Evolutionary conservation across 768 basidiomycete genomes (phyloP).

Genomic region (Lactarius tabidus): DNA sequence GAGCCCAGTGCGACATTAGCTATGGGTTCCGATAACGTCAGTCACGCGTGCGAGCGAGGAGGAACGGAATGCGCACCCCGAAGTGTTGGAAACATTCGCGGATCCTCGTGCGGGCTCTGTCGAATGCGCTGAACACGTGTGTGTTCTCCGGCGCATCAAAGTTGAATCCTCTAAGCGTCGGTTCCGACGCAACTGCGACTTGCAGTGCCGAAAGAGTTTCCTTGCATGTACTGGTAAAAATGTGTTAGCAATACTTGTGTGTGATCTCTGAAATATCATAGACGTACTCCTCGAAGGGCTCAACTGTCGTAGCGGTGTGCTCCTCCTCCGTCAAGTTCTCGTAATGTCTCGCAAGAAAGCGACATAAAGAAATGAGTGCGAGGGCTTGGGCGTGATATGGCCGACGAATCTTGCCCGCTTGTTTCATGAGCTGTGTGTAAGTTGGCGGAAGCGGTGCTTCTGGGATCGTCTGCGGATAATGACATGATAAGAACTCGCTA

Average conservation of each 20-base stretch:
- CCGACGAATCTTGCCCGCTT: slow-evolving; percentile 18
- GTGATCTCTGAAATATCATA: neutral
- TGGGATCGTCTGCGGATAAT: slow-evolving; percentile 13
- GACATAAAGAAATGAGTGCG: slow-evolving; percentile 20
- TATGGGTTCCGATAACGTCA: neutral
- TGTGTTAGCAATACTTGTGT: neutral
- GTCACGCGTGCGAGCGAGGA: neutral
- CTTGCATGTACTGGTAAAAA: slow-evolving; percentile 11
- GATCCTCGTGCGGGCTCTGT: slow-evolving; percentile 11
- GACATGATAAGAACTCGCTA: neutral
- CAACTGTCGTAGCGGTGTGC: slow-evolving; percentile 17
- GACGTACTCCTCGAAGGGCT: slow-evolving; percentile 21
- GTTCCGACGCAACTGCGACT: slow-evolving; percentile 7
- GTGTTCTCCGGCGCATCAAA: slow-evolving; percentile 15
- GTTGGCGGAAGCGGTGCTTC: slow-evolving; percentile 19
- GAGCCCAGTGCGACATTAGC: slow-evolving; percentile 15
- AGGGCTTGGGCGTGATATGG: slow-evolving; percentile 21
- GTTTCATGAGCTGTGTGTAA: slow-evolving; percentile 21
- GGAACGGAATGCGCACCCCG: slow-evolving; percentile 4
- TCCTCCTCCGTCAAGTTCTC: slow-evolving; percentile 11
- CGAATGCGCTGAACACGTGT: neutral
- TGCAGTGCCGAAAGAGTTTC: slow-evolving; percentile 12
- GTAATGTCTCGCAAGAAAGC: slow-evolving; percentile 21
- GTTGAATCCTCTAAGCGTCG: slow-evolving; percentile 2
- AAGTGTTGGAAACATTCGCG: slow-evolving; percentile 16